Base-by-base conservation (phyloP, 345 rosid species). In the Syzygium aromaticum region DNA sequence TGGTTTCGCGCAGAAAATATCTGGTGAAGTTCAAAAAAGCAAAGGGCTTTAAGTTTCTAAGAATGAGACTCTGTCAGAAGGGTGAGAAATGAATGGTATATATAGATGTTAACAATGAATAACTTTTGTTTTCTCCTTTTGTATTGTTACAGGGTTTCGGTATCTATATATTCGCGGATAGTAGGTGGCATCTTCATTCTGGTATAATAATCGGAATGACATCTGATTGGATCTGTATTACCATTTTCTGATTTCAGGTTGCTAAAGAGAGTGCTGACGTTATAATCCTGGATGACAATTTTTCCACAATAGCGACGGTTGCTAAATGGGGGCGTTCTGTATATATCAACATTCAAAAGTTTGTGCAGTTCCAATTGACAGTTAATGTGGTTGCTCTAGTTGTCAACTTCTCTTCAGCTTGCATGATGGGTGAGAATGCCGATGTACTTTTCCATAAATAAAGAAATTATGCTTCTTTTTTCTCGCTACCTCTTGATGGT, bases 251-350 rank as follows among this genome's bases (percentile, higher is more conserved):
- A 90, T 87, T 89, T 77, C 91, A 97, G 99, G 99, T 97, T 87
- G 99, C 99, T 1, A 97, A 97, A 92, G 99, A 97, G 95, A 97
- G 99, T 84, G 99, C 99, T 3, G 99, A 97, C 93, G 98, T 97
- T 57, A 90, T 97, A 85, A 97, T 97, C 87, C 94, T 96, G 85
- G 99, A 97, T 64, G 99, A 97, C 89, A 97, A 97, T 82, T 97
- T 97, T 93, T 95, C 98, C 77, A 96, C 99, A 6, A 97, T 97
- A 49, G 99, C 92, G 87, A 97, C 99, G 46, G 99, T 97, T 25
- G 98, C 98, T 87, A 96, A 92, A 93, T 97, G 98, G 98, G 99
- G 99, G 56, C 97, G 98, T 57, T 96, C 99, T 53, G 98, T 96
- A 54, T 96, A 96, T 91, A 91, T 97, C 40, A 97, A 97, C 88